These are phyloP conservation scores for Cyclotella distinguenda DNA, from an alignment of 108 stramenopile species.

Conservation along the genomic window DNA sequence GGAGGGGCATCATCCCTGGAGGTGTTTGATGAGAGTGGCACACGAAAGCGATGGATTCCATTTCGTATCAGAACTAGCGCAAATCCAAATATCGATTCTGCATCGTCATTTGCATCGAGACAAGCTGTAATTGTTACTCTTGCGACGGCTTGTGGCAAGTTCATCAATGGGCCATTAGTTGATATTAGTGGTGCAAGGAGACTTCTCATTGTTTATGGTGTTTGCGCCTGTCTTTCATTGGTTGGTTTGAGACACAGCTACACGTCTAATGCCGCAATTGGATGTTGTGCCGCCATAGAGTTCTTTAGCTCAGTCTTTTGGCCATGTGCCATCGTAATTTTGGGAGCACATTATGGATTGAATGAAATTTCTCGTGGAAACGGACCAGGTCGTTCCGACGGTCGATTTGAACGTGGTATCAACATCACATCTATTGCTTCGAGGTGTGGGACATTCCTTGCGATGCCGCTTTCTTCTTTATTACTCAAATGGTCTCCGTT, in stretches of 20 bases:
- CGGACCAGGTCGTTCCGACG: conserved; percentile 22
- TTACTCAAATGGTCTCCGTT: conserved; percentile 51
- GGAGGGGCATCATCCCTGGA: conserved; percentile 20
- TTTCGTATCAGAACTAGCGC: conserved; percentile 27
- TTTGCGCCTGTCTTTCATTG: conserved; percentile 51
- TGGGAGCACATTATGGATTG: conserved; percentile 67
- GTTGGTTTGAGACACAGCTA: conserved; percentile 48
- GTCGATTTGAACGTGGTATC: conserved; percentile 69
- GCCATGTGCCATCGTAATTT: conserved; percentile 68
- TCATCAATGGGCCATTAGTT: conserved; percentile 69
- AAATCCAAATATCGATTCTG: conserved; percentile 14
- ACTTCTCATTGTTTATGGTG: conserved; percentile 49
- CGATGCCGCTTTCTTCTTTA: conserved; percentile 58
- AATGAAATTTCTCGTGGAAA: conserved; percentile 18
- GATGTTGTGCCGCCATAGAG: conserved; percentile 70
- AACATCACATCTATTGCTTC: conserved; percentile 70
- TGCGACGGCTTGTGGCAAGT: conserved; percentile 73
- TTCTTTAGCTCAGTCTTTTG: conserved; percentile 72
- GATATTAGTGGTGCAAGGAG: conserved; percentile 75
- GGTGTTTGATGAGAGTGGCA: conserved; percentile 41
- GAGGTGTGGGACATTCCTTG: conserved; percentile 67
- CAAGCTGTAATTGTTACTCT: conserved; percentile 65
- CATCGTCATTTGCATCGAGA: conserved; percentile 59
- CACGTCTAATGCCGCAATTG: conserved; percentile 41
- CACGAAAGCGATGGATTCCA: conserved; percentile 37